Evolutionary conservation across 2,329 filamentous ascomycete species (phyloP), one percentile per base, ranked within the genome.

Genomic region (Aureobasidium lini): DNA sequence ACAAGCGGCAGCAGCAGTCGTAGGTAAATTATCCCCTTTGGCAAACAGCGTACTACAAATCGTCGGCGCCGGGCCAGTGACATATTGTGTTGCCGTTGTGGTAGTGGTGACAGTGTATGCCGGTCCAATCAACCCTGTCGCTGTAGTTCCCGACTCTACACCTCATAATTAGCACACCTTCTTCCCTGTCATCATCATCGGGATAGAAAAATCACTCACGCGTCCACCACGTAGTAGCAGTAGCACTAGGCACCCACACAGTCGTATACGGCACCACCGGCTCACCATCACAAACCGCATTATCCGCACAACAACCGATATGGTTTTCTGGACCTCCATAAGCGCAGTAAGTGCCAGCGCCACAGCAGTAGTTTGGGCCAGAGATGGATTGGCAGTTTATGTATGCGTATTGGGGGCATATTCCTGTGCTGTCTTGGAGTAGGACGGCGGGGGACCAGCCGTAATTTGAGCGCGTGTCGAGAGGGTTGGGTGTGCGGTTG

Each of bases 341-440:
- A 2, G 54, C 54, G 54, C 54, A 57, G 5, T 57, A 57, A 3
- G 54, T 57, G 9, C 23, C 11, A 10, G 32, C 1, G 1, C 54
- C 54, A 6, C 54, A 57, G 28, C 54, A 57, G 10, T 57, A 57
- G 43, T 57, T 40, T 11, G 54, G 54, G 1, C 34, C 32, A 1
- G 23, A n/a, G 54, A 57, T 57, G 32, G 23, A 34, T 47, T 48
- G 54, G 43, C 54, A 57, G 43, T 57, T 57, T 29, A 57, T 57
- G 34, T 40, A 48, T 31, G 54, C 54, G 32, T 40, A 57, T 16
- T 40, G 54, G 8, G 54, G 54, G 23, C 54, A 57, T 8, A 57
- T 48, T 4, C 54, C 54, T 4, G 10, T 13, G 43, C 13, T 18
- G 43, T 40, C 32, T 57, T 57, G 54, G 23, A 57, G 32, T 34